Evolutionary conservation across 2,329 filamentous ascomycete genomes (phyloP).

Genomic region (Thielaviopsis punctulata): DNA sequence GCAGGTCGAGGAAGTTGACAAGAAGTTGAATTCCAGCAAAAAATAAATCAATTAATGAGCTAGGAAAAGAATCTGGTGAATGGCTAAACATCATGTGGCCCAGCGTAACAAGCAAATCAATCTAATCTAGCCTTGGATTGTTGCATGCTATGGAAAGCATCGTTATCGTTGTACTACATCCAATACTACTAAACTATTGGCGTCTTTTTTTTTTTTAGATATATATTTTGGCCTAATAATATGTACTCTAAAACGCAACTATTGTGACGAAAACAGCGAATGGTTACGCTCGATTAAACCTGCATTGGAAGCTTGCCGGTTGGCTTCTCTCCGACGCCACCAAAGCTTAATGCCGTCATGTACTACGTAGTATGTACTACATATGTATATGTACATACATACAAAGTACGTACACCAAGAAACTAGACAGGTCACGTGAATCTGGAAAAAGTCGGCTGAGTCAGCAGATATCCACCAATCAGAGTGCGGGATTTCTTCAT

Average conservation of each 20-base stretch:
- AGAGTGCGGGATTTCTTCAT: conserved; percentile 9
- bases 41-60: neutral
- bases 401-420: neutral
- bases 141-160: too few relatives aligned
- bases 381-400: neutral
- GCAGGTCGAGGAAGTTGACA: conserved; percentile 10
- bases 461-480: conserved; percentile 8
- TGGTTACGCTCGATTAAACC: neutral
- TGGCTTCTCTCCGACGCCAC: too few relatives aligned
- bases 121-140: too few relatives aligned
- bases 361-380: too few relatives aligned
- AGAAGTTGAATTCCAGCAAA: neutral
- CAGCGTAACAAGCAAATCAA: too few relatives aligned
- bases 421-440: conserved; percentile 8
- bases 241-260: too few relatives aligned
- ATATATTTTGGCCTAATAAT: too few relatives aligned
- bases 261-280: neutral
- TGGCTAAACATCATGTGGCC: too few relatives aligned
- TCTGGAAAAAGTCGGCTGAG: conserved; percentile 1
- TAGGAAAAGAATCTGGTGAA: neutral
- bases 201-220: neutral
- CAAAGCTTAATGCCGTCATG: neutral
- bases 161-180: neutral
- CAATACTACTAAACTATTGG: neutral
- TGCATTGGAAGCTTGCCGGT: neutral